Evolutionary conservation across 257 asterid species (phyloP).

Genomic region (Gardenia jasminoides): DNA sequence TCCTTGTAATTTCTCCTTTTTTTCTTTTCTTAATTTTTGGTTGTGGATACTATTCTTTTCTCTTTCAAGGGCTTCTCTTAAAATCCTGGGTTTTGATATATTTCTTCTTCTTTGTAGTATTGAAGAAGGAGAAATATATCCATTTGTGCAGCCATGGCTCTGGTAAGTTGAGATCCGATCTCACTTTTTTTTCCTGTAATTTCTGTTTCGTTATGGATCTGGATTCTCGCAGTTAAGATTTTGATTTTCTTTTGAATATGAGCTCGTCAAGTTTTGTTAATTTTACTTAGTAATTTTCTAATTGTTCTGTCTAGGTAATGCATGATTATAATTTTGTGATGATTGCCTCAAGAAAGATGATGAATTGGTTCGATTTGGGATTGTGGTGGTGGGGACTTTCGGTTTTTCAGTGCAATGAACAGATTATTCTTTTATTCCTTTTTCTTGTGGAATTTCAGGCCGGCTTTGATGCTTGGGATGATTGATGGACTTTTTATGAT

Average conservation of each 20-base stretch:
- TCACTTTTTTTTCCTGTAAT: not conserved
- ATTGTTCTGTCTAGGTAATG: not conserved
- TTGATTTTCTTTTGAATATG: not conserved
- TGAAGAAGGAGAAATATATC: constrained; percentile 17
- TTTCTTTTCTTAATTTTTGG: not conserved
- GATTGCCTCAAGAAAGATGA: not conserved
- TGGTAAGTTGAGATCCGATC: constrained; percentile 43
- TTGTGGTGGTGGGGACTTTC: not conserved
- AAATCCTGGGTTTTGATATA: not conserved
- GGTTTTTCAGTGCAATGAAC: too few species aligned
- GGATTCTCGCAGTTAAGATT: not conserved
- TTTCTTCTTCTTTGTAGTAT: not conserved
- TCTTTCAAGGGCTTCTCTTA: not conserved
- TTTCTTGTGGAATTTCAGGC: not conserved
- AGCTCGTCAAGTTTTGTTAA: not conserved
- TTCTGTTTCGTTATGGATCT: constrained; percentile 29
- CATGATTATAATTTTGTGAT: not conserved
- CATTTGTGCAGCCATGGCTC: constrained; percentile 59
- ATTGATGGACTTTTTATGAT: not conserved
- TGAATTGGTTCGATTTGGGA: not conserved
- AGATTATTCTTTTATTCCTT: not conserved
- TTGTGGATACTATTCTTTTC: too few species aligned
- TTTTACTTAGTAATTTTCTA: not conserved
- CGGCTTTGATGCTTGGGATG: not conserved
- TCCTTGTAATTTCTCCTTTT: not conserved